These are phyloP conservation scores for Kurtzmaniella quercitrusa DNA, from an alignment of 1,139 yeast genomes.

Conservation along the genomic window DNA sequence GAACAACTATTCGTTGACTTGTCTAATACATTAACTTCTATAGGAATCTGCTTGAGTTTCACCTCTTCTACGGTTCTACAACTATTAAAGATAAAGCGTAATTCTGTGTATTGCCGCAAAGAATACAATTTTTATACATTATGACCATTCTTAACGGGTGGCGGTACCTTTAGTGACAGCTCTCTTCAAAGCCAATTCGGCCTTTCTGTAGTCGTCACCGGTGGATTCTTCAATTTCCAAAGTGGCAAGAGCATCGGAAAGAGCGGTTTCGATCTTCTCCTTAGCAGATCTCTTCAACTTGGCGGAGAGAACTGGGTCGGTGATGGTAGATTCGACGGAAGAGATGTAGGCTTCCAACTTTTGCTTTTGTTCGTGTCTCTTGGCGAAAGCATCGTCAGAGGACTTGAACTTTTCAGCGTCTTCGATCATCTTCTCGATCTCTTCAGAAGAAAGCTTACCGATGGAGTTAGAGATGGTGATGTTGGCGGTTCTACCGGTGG, in stretches of 20 bases:
- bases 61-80: neutral
- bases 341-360: conserved; percentile 99
- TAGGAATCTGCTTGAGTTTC: too few relatives aligned
- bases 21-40: too few relatives aligned
- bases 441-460: conserved; percentile 97
- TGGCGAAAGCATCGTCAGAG: conserved; percentile 98
- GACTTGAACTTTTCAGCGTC: conserved; percentile 99
- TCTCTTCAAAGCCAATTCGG: conserved; percentile 98
- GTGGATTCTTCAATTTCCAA: conserved; percentile 94
- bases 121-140: conserved; percentile 2
- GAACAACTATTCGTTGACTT: too few relatives aligned
- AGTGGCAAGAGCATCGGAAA: conserved; percentile 97
- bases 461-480: conserved; percentile 99
- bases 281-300: conserved; percentile 97
- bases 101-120: conserved; percentile 1
- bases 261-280: conserved; percentile 97
- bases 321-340: conserved; percentile 92
- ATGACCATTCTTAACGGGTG: conserved; percentile 66
- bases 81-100: neutral
- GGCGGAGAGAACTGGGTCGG: conserved; percentile 97
- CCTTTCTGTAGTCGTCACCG: conserved; percentile 98
- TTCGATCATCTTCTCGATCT: conserved; percentile 96
- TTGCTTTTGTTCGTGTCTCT: conserved; percentile 99
- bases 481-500: conserved; percentile 99
- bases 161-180: conserved; percentile 99